Conservation (phyloP, 129 eudicot species). For the Oenanthe sinensis region DNA sequence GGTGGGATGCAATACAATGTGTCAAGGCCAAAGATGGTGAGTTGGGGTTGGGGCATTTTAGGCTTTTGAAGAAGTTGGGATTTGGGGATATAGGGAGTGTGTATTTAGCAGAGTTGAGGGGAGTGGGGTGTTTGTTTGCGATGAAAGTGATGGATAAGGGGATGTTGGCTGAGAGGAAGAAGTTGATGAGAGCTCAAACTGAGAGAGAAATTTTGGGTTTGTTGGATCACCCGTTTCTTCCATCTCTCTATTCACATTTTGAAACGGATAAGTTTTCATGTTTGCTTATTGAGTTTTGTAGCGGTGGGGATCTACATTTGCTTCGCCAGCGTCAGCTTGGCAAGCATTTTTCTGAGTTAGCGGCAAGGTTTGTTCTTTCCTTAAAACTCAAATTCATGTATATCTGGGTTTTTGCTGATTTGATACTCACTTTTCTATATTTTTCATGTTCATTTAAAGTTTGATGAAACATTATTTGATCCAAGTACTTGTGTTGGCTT, state of each 20-base stretch:
- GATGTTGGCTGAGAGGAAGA: slow-evolving; percentile 83
- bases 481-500: background rate
- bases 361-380: slow-evolving; percentile 64
- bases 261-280: slow-evolving; percentile 92
- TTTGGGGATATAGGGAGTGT: slow-evolving; percentile 99
- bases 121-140: slow-evolving; percentile 74
- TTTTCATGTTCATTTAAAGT: background rate
- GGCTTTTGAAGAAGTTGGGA: slow-evolving; percentile 86
- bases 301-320: slow-evolving; percentile 92
- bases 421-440: too few species aligned
- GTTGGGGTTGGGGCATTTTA: slow-evolving; percentile 74
- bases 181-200: slow-evolving; percentile 76
- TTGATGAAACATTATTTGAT: too few species aligned
- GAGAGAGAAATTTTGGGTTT: slow-evolving; percentile 81
- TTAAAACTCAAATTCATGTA: background rate
- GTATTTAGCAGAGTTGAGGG: slow-evolving; percentile 85
- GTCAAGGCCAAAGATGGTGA: slow-evolving; percentile 64
- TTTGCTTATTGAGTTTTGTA: slow-evolving; percentile 90
- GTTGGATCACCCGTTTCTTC: slow-evolving; percentile 94
- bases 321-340: slow-evolving; percentile 78
- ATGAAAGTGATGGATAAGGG: slow-evolving; percentile 96
- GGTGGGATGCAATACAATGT: slow-evolving; percentile 79
- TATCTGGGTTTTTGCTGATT: background rate
- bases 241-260: slow-evolving; percentile 83
- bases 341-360: slow-evolving; percentile 76